phyloP scores from a whole-genome alignment of 139 green algal species.

The Auxenochlorella protothecoides region DNA sequence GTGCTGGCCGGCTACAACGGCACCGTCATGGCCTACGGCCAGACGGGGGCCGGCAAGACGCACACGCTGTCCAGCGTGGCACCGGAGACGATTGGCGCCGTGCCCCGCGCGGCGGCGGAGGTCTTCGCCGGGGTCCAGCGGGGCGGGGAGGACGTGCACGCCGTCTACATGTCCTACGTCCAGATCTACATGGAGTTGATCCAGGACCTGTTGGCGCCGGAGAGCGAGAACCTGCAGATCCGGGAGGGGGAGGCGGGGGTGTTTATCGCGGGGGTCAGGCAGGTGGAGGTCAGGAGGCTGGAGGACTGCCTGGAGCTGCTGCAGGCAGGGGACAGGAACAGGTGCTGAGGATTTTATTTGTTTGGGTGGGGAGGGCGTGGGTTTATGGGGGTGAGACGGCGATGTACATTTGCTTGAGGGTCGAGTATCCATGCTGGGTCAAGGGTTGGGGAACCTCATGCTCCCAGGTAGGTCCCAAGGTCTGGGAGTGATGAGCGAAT shows the following conservation, averaged over 20 bases:
- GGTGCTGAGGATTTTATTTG: constrained; percentile 5
- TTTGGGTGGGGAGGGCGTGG: too few relatives aligned
- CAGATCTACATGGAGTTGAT: constrained; percentile 86
- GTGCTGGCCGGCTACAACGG: constrained; percentile 75
- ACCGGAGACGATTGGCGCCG: constrained; percentile 63
- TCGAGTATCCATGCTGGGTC: too few relatives aligned
- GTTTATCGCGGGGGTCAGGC: constrained; percentile 56
- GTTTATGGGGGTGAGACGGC: too few relatives aligned
- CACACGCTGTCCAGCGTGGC: constrained; percentile 62
- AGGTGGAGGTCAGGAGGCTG: constrained; percentile 41
- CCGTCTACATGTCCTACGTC: constrained; percentile 68
- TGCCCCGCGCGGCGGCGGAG: constrained; percentile 55
- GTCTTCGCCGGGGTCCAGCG: constrained; percentile 42
- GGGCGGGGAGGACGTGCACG: constrained; percentile 49
- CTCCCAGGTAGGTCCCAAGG: too few relatives aligned
- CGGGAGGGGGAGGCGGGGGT: constrained; percentile 60
- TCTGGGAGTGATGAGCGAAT: too few relatives aligned
- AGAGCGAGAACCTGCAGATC: constrained; percentile 66
- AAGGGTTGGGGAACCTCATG: too few relatives aligned
- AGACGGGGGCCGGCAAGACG: constrained; percentile 71
- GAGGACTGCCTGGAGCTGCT: constrained; percentile 75
- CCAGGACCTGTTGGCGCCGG: constrained; percentile 66
- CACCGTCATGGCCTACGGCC: constrained; percentile 73
- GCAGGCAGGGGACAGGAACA: constrained; percentile 65
- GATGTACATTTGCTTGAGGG: too few relatives aligned